Conservation (phyloP, 495 filamentous ascomycete species). For the Tuber umbilicatum region DNA sequence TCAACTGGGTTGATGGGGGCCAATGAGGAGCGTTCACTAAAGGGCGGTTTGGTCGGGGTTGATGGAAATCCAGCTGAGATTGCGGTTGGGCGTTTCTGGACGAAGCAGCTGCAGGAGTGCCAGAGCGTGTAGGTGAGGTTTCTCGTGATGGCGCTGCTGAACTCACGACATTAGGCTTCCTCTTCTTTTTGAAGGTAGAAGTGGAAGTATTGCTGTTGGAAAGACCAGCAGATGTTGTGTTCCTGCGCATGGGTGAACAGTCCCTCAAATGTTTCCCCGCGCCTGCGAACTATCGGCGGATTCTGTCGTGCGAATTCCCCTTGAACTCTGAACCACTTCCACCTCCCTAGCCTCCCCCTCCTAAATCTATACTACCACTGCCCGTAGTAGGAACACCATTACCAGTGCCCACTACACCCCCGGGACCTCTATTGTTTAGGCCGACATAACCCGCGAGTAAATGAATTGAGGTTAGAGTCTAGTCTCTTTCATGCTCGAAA, state of each 20-base stretch:
- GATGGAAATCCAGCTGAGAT: conserved; percentile 35
- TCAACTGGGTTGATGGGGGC: conserved; percentile 37
- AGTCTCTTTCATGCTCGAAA: conserved; percentile 21
- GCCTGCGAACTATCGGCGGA: conserved; percentile 20
- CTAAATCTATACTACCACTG: conserved; percentile 17
- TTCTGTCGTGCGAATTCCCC: conserved; percentile 25
- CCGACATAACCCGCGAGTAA: conserved; percentile 27
- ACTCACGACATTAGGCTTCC: conserved; percentile 31
- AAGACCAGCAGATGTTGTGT: conserved; percentile 25
- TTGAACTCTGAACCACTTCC: conserved; percentile 12
- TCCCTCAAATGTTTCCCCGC: conserved; percentile 32
- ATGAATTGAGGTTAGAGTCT: conserved; percentile 27
- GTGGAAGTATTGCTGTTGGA: conserved; percentile 27
- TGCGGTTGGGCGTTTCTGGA: conserved; percentile 32
- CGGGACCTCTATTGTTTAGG: conserved; percentile 35
- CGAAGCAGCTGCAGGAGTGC: conserved; percentile 33
- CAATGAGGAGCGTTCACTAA: conserved; percentile 36
- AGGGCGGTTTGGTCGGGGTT: conserved; percentile 35
- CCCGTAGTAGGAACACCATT: conserved; percentile 23
- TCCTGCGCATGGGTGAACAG: conserved; percentile 33
- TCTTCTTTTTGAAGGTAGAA: conserved; percentile 26
- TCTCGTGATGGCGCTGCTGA: conserved; percentile 37
- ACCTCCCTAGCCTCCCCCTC: conserved; percentile 5
- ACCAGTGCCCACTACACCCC: conserved; percentile 21
- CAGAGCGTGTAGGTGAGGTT: conserved; percentile 37